These are phyloP conservation scores for Hygrophoropsis aurantiaca DNA, from an alignment of 768 basidiomycete genomes.

Conservation along the genomic window DNA sequence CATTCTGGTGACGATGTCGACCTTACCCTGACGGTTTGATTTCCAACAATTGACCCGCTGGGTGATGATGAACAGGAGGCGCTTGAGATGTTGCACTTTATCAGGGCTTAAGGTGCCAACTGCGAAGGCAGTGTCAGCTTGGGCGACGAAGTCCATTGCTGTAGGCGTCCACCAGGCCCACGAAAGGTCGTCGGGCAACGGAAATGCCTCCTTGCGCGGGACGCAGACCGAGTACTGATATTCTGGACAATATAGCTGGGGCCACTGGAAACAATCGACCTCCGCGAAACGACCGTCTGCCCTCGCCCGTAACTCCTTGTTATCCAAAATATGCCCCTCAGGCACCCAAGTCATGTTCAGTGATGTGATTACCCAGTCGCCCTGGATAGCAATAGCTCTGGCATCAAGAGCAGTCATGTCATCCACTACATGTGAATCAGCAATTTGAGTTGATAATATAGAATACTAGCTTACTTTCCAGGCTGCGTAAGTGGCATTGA, in stretches of 20 bases:
- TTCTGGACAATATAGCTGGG: slow-evolving; percentile 3
- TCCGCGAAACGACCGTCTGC: not conserved
- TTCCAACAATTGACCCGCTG: not conserved
- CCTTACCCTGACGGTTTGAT: not conserved
- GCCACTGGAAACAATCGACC: slow-evolving; percentile 8
- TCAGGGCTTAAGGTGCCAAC: not conserved
- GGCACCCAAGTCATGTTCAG: not conserved
- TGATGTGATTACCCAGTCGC: not conserved
- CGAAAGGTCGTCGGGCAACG: too few relatives aligned
- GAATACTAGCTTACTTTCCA: not conserved
- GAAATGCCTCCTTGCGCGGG: not conserved
- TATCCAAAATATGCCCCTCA: not conserved
- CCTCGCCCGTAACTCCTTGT: not conserved
- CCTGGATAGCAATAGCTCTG: not conserved
- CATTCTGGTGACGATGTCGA: not conserved
- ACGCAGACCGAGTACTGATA: slow-evolving; percentile 4
- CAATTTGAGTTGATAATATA: not conserved
- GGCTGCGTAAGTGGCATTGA: not conserved
- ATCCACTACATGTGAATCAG: not conserved
- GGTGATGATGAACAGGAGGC: not conserved
- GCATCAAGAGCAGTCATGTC: not conserved
- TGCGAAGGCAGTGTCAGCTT: not conserved
- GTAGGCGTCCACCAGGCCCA: too few relatives aligned
- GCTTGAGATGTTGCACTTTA: slow-evolving; percentile 2
- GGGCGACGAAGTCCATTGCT: not conserved